phyloP scores from a whole-genome alignment of 176 grass and related monocot species.

The Calamus simplicifolius region DNA sequence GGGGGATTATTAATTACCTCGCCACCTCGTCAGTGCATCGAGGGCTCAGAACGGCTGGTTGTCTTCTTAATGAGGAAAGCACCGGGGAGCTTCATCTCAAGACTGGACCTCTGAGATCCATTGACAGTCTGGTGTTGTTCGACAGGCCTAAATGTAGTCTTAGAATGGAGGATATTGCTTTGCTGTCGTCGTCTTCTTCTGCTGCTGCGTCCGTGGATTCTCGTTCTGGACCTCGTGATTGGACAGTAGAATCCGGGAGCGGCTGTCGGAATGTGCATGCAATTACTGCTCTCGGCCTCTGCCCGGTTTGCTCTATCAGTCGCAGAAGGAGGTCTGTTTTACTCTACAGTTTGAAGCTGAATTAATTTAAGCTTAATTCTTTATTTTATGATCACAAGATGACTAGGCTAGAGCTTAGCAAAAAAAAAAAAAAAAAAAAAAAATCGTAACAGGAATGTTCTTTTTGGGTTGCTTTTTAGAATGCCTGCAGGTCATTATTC shows the following conservation, averaged over 20 bases:
- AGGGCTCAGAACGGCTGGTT: constrained; percentile 56
- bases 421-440: no score
- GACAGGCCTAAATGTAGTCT: constrained; percentile 86
- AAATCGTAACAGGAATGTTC: no score
- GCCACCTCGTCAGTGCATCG: constrained; percentile 56
- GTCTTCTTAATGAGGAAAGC: constrained; percentile 61
- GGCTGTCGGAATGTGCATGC: constrained; percentile 60
- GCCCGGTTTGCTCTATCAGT: constrained; percentile 59
- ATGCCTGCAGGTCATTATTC: no score
- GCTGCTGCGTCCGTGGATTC: constrained; percentile 27
- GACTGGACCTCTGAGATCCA: constrained; percentile 64
- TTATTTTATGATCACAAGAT: no score
- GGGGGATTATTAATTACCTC: constrained; percentile 97
- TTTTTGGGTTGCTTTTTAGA: no score
- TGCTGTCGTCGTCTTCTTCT: constrained; percentile 19
- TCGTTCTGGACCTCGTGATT: constrained; percentile 46
- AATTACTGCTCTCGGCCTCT: constrained; percentile 63
- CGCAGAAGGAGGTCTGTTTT: constrained; percentile 75
- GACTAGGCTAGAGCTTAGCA: no score
- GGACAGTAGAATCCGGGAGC: constrained; percentile 60
- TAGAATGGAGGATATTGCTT: constrained; percentile 46
- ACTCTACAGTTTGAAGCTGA: no score
- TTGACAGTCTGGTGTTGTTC: constrained; percentile 89
- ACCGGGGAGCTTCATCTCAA: constrained; percentile 60
- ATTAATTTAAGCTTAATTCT: no score